Evolutionary conservation across 192 early-diverging fungal species (phyloP).

Genomic region (Coemansia sp.): DNA sequence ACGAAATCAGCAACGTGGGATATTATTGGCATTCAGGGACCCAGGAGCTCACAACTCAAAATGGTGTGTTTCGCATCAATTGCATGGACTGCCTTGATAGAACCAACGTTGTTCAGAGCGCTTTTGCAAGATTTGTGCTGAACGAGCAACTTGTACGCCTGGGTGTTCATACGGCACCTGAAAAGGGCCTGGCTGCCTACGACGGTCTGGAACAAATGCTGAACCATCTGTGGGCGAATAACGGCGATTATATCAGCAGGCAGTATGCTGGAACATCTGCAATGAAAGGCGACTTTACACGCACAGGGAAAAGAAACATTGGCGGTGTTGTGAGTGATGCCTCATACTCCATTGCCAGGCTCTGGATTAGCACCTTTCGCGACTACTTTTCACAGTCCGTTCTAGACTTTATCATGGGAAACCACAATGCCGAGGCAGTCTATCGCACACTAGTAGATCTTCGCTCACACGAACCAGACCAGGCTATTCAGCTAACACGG

Average conservation of each 20-base stretch:
- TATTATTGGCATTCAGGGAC: slow-evolving; percentile 51
- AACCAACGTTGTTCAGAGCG: slow-evolving; percentile 87
- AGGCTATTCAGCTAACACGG: slow-evolving; percentile 23
- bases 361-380: slow-evolving; percentile 75
- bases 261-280: slow-evolving; percentile 80
- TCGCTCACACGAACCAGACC: slow-evolving; percentile 47
- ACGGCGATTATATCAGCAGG: slow-evolving; percentile 74
- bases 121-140: slow-evolving; percentile 64
- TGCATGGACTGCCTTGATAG: slow-evolving; percentile 99
- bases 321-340: slow-evolving; percentile 74
- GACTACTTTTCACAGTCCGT: slow-evolving; percentile 68
- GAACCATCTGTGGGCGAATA: slow-evolving; percentile 76
- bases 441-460: slow-evolving; percentile 49
- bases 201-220: slow-evolving; percentile 65
- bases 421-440: slow-evolving; percentile 31
- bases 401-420: slow-evolving; percentile 46
- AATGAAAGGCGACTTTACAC: slow-evolving; percentile 76
- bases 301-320: slow-evolving; percentile 74
- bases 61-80: slow-evolving; percentile 72
- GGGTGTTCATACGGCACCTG: slow-evolving; percentile 65
- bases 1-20: slow-evolving; percentile 65
- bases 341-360: slow-evolving; percentile 70
- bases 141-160: slow-evolving; percentile 68
- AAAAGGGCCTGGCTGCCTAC: slow-evolving; percentile 64
- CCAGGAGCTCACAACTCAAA: slow-evolving; percentile 36